Evolutionary conservation across 2,329 filamentous ascomycete genomes (phyloP).

Genomic region (Aspergillus bombycis): DNA sequence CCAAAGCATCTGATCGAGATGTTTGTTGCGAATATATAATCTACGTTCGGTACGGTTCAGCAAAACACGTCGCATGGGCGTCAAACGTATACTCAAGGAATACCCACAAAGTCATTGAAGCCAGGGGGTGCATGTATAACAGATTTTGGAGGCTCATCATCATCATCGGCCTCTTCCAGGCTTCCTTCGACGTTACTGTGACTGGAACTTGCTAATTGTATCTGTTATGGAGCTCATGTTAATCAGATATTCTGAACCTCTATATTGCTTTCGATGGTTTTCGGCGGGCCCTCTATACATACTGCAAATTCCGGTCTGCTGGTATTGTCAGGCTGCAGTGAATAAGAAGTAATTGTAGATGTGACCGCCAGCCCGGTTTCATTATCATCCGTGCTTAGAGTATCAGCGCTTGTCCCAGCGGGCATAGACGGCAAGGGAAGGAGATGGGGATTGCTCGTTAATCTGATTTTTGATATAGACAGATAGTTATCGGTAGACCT

Average conservation of each 20-base stretch:
- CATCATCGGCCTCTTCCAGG: constrained; percentile 56
- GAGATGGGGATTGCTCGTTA: not conserved
- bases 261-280: not conserved
- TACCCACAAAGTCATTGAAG: constrained; percentile 76
- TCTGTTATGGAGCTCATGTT: constrained; percentile 25
- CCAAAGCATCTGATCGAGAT: constrained; percentile 12
- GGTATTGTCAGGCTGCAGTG: not conserved
- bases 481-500: not conserved
- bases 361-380: not conserved
- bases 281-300: constrained; percentile 12
- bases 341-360: not conserved
- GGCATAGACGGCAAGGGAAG: not conserved
- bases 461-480: not conserved
- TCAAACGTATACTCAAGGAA: not conserved
- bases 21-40: constrained; percentile 13
- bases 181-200: constrained; percentile 24
- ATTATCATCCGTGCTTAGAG: not conserved
- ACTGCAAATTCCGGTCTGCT: constrained; percentile 30
- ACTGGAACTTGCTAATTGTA: constrained; percentile 31
- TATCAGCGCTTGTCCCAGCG: not conserved
- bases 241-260: not conserved
- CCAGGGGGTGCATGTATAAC: constrained; percentile 89
- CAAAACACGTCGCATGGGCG: not conserved
- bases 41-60: not conserved
- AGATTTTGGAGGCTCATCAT: constrained; percentile 73